A percentile compares a stretch with the other conserved stretches of the same genome.
Evolutionary conservation across 805 yeast species (phyloP).

Genomic region (Zygosaccharomyces siamensis): DNA sequence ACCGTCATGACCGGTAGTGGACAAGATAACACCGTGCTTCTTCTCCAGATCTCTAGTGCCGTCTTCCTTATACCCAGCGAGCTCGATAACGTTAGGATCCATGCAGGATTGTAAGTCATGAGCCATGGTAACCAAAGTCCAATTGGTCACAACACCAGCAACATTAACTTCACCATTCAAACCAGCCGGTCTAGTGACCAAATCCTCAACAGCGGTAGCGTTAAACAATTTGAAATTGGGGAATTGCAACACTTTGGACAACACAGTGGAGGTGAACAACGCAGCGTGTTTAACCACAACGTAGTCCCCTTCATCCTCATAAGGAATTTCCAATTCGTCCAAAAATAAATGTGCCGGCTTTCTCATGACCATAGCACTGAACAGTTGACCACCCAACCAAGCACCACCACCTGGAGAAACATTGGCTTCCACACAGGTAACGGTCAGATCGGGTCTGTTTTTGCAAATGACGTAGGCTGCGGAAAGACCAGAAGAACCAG

Average conservation of each 20-base stretch:
- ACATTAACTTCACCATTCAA: conserved; percentile 53
- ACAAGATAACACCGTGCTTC: conserved; percentile 49
- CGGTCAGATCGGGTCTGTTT: conserved; percentile 69
- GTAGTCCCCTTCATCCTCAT: conserved; percentile 76
- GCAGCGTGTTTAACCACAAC: conserved; percentile 82
- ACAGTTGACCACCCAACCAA: conserved; percentile 72
- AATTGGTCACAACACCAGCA: conserved; percentile 79
- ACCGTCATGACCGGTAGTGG: conserved; percentile 79
- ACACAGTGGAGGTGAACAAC: conserved; percentile 62
- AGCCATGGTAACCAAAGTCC: conserved; percentile 73
- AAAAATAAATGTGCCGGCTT: conserved; percentile 72
- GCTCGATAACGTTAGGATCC: conserved; percentile 77
- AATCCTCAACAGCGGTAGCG: conserved; percentile 76
- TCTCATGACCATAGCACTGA: conserved; percentile 74
- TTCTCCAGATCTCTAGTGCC: conserved; percentile 35
- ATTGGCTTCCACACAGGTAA: conserved; percentile 67
- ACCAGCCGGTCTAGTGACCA: conserved; percentile 63
- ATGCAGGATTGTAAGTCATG: conserved; percentile 75
- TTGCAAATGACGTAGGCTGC: conserved; percentile 72
- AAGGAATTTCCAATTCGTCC: conserved; percentile 57
- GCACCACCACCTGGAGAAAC: conserved; percentile 82
- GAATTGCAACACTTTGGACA: conserved; percentile 62
- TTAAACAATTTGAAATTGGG: conserved; percentile 75
- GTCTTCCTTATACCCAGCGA: conserved; percentile 35
- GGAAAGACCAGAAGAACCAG: conserved; percentile 71